Evolutionary conservation across 2,329 filamentous ascomycete genomes (phyloP).

Genomic region (Septoria linicola): DNA sequence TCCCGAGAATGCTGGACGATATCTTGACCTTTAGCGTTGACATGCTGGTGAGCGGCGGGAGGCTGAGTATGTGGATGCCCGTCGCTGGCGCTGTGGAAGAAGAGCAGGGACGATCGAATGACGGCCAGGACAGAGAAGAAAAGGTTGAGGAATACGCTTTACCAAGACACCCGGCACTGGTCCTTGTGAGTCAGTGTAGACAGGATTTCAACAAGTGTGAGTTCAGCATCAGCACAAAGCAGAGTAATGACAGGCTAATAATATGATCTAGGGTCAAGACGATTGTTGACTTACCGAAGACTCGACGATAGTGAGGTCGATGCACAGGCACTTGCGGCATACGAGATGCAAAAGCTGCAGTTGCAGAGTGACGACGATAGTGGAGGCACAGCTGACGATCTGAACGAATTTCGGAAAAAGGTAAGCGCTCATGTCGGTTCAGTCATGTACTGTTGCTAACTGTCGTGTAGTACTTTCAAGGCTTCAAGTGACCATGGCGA

Average conservation of each 20-base stretch:
- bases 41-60: slow-evolving; percentile 73
- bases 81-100: slow-evolving; percentile 59
- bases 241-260: neutral
- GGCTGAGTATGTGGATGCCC: slow-evolving; percentile 96
- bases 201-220: slow-evolving; percentile 88
- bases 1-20: slow-evolving; percentile 84
- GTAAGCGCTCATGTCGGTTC: slow-evolving; percentile 18
- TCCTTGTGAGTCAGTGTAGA: slow-evolving; percentile 72
- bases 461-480: slow-evolving; percentile 38
- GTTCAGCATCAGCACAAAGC: slow-evolving; percentile 22
- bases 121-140: slow-evolving; percentile 29
- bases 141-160: slow-evolving; percentile 66
- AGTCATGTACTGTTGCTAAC: slow-evolving; percentile 8
- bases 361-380: slow-evolving; percentile 35
- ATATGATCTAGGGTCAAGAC: slow-evolving; percentile 67
- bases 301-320: slow-evolving; percentile 59
- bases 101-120: slow-evolving; percentile 56
- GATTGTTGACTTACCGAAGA: slow-evolving; percentile 81
- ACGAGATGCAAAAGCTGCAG: slow-evolving; percentile 26
- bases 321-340: slow-evolving; percentile 29
- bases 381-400: slow-evolving; percentile 58
- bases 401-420: slow-evolving; percentile 66
- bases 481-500: slow-evolving; percentile 31
- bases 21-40: slow-evolving; percentile 78
- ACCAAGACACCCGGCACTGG: slow-evolving; percentile 72